Evolutionary conservation across 208 protist species (phyloP).

Genomic region (Crithidia sp.): DNA sequence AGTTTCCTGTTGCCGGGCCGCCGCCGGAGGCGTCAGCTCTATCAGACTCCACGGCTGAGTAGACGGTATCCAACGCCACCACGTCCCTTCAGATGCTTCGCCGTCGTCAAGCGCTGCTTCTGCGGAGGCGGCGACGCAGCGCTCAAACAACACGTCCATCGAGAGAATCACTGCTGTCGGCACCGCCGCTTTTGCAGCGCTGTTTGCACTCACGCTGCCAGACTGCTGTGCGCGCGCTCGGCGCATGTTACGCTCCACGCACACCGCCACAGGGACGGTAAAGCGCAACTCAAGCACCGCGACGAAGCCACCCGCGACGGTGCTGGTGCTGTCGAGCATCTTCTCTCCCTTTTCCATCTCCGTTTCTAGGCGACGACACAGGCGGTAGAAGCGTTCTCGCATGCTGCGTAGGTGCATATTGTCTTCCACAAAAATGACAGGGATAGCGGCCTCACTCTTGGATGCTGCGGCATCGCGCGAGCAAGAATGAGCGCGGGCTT

Average conservation of each 20-base stretch:
- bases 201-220: background rate
- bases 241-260: constrained; percentile 50
- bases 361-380: constrained; percentile 40
- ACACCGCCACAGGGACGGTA: constrained; percentile 42
- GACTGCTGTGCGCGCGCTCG: background rate
- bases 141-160: constrained; percentile 64
- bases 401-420: constrained; percentile 83
- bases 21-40: constrained; percentile 6
- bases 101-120: background rate
- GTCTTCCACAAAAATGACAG: constrained; percentile 78
- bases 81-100: background rate
- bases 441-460: constrained; percentile 4
- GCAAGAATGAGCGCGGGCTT: background rate
- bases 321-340: too few species aligned
- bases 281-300: constrained; percentile 59
- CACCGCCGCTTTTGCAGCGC: constrained; percentile 3
- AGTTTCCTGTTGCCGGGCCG: background rate
- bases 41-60: constrained; percentile 31
- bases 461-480: background rate
- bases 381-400: constrained; percentile 69
- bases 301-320: constrained; percentile 12
- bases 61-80: constrained; percentile 36
- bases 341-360: background rate
- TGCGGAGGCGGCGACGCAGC: background rate
- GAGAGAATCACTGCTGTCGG: constrained; percentile 53